Evolutionary conservation across 345 rosid species (phyloP).

Genomic region (Ceriops zippeliana): DNA sequence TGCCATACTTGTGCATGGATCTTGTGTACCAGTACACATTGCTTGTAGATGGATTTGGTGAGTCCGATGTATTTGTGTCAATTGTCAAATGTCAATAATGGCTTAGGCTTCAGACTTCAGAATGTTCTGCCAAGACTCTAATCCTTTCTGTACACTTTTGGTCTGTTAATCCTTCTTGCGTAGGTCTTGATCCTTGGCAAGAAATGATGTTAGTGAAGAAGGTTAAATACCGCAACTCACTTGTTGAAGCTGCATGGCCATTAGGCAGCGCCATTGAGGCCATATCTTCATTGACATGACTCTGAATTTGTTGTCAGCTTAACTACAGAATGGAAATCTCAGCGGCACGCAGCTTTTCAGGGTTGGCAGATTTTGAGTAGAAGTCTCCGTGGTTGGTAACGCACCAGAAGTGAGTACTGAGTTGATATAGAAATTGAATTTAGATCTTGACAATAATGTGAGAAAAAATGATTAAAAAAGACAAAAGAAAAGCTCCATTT

Average conservation of each 20-base stretch:
- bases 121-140: slow-evolving; percentile 3
- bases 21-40: slow-evolving; percentile 77
- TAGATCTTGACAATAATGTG: slow-evolving; percentile 26
- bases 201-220: slow-evolving; percentile 80
- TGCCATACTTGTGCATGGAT: slow-evolving; percentile 92
- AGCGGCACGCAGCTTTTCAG: background rate
- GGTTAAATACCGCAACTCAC: slow-evolving; percentile 54
- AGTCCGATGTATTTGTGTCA: slow-evolving; percentile 11
- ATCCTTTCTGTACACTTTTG: background rate
- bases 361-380: slow-evolving; percentile 3
- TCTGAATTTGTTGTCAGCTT: background rate
- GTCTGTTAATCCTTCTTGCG: background rate
- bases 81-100: background rate
- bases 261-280: slow-evolving; percentile 98
- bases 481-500: slow-evolving; percentile 14
- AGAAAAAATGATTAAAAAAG: background rate
- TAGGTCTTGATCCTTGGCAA: slow-evolving; percentile 76
- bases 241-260: slow-evolving; percentile 99
- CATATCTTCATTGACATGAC: slow-evolving; percentile 40
- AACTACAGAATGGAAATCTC: background rate
- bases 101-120: background rate
- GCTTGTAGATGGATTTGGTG: slow-evolving; percentile 89
- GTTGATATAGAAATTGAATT: slow-evolving; percentile 18
- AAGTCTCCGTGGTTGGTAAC: background rate
- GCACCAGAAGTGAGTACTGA: slow-evolving; percentile 6